Evolutionary conservation across 768 basidiomycete genomes (phyloP), one percentile per base, ranked within the genome.

Genomic region (Suillus sp.): DNA sequence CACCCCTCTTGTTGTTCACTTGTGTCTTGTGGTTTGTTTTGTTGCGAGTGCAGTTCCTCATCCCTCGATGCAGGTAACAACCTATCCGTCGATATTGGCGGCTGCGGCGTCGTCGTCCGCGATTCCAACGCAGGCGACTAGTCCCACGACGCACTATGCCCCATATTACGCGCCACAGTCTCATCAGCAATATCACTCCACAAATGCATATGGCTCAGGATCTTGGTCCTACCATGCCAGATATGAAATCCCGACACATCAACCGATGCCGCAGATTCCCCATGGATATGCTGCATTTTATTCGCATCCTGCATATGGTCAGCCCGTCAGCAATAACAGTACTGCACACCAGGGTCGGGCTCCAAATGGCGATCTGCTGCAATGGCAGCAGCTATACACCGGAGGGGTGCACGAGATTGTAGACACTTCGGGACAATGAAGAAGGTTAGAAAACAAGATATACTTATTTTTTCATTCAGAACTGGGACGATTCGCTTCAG

Each of bases 301-400:
- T 34, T 59, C 56, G 32, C 62, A 62, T 32, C 61, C 51, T 22
- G 14, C 35, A 48, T 50, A 37, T 58, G 35, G 13, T 6, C 64
- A 32, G 35, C 32, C 37, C 18, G 54, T 61, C 64, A 56, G 32
- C 38, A 48, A 40, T n/a, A 53, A n/a, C 20, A 53, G n/a, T n/a
- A 14, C 32, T 11, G 32, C 20, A n/a, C 30, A 32, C 5, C 51
- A 32, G 18, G 51, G 30, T 65, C 75, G 69, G 58, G 71, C 68
- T 68, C 60, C 67, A 66, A 71, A 70, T 37, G 53, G 67, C 56
- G 66, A 70, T 56, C 68, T 64, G 40, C 64, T 78, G 55, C 74
- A 75, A 53, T 80, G 77, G 79, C 78, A 74, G 63, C 69, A 65
- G 60, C 74, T 77, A 56, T 77, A 78, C 47, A 61, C 64, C 30